Conservation (phyloP, 73 alveolate genomes). For the Paramecium sexaurelia region DNA sequence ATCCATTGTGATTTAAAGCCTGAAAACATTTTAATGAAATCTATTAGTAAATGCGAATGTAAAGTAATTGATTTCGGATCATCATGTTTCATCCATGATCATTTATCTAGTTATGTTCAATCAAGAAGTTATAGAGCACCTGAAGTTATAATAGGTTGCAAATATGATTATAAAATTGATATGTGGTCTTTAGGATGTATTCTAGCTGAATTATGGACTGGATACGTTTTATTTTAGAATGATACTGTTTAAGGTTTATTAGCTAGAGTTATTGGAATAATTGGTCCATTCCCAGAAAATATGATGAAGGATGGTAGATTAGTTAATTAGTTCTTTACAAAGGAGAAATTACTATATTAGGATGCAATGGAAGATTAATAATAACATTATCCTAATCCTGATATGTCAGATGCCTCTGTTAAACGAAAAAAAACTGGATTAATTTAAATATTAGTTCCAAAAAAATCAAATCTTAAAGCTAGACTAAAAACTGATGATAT, state of each 20-base stretch:
- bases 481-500: slow-evolving; percentile 80
- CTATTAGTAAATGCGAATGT: slow-evolving; percentile 70
- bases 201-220: slow-evolving; percentile 83
- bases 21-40: slow-evolving; percentile 68
- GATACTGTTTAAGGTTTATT: slow-evolving; percentile 96
- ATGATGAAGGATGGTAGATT: slow-evolving; percentile 98
- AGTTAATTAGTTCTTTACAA: slow-evolving; percentile 95
- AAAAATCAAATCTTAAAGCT: slow-evolving; percentile 89
- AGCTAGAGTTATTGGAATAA: slow-evolving; percentile 97
- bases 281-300: slow-evolving; percentile 98
- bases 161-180: slow-evolving; percentile 82
- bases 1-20: slow-evolving; percentile 69
- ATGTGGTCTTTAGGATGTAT: slow-evolving; percentile 85
- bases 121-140: slow-evolving; percentile 85
- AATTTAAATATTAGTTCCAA: slow-evolving; percentile 90
- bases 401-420: slow-evolving; percentile 70
- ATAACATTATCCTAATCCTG: slow-evolving; percentile 69
- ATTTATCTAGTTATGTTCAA: slow-evolving; percentile 73
- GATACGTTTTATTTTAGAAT: slow-evolving; percentile 96
- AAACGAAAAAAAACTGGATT: slow-evolving; percentile 68
- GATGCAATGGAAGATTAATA: slow-evolving; percentile 85
- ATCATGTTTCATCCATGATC: slow-evolving; percentile 72
- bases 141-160: slow-evolving; percentile 81
- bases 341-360: slow-evolving; percentile 93
- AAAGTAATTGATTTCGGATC: slow-evolving; percentile 85